Evolutionary conservation across 331 rosid genomes (phyloP).

Genomic region (Acacia pycnantha): DNA sequence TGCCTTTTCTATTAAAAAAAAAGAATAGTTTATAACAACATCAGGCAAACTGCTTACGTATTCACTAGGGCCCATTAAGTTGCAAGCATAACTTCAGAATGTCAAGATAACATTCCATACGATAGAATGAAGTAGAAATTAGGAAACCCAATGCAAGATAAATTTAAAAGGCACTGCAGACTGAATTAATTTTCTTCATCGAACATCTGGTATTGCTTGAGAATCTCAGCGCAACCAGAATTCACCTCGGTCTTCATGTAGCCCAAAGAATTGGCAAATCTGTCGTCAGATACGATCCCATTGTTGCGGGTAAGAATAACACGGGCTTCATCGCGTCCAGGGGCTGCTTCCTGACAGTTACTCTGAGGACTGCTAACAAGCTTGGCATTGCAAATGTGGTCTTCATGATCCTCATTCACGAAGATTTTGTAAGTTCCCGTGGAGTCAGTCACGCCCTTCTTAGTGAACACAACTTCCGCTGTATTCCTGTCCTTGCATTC

Average conservation of each 20-base stretch:
- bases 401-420: slow-evolving; percentile 64
- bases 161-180: slow-evolving; percentile 2
- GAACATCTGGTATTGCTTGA: slow-evolving; percentile 62
- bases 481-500: slow-evolving; percentile 60
- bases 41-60: slow-evolving; percentile 23
- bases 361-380: slow-evolving; percentile 61
- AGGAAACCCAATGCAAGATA: slow-evolving; percentile 27
- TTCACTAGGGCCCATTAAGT: slow-evolving; percentile 31
- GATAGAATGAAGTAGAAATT: slow-evolving; percentile 29
- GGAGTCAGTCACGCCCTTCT: slow-evolving; percentile 56
- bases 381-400: slow-evolving; percentile 66
- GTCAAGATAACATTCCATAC: slow-evolving; percentile 50
- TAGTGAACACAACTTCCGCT: slow-evolving; percentile 46
- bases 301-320: slow-evolving; percentile 75
- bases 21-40: slow-evolving; percentile 27
- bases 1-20: too few relatives aligned
- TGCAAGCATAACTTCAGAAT: slow-evolving; percentile 33
- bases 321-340: slow-evolving; percentile 81
- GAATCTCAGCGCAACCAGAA: slow-evolving; percentile 62
- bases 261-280: slow-evolving; percentile 74
- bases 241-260: slow-evolving; percentile 45
- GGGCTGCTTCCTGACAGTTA: slow-evolving; percentile 40
- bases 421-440: slow-evolving; percentile 53
- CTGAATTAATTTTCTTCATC: slow-evolving; percentile 42
- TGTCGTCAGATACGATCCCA: slow-evolving; percentile 58